These are phyloP conservation scores for Microbotryomycetes sp. DNA, from an alignment of 1,284 basidiomycete genomes.

Conservation along the genomic window DNA sequence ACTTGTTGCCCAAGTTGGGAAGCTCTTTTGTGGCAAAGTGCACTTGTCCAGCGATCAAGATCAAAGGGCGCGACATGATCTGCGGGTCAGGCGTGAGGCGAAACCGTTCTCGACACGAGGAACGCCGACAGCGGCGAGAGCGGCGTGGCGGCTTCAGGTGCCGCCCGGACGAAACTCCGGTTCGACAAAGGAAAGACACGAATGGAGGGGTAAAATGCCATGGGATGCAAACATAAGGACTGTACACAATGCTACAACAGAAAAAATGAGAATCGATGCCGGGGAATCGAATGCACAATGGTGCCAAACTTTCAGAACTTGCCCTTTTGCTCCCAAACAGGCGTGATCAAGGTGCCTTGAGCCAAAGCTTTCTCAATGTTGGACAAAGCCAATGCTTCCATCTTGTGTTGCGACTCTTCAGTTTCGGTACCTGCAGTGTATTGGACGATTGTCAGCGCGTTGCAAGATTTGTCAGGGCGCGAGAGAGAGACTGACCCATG, in stretches of 20 bases:
- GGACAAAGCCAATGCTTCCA: constrained; percentile 65
- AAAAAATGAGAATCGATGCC: constrained; percentile 28
- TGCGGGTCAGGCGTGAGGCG: too few species aligned
- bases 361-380: constrained; percentile 64
- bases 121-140: too few species aligned
- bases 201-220: background rate
- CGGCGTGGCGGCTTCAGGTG: too few species aligned
- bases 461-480: background rate
- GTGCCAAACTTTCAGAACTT: constrained; percentile 39
- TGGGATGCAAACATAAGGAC: background rate
- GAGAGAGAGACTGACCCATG: constrained; percentile 52
- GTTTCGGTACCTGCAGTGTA: constrained; percentile 58
- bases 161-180: background rate
- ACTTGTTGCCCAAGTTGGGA: constrained; percentile 56
- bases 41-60: background rate
- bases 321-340: constrained; percentile 54
- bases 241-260: background rate
- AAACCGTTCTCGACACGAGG: too few species aligned
- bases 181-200: too few species aligned
- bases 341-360: constrained; percentile 56
- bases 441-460: background rate
- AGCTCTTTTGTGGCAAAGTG: constrained; percentile 33
- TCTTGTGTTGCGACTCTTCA: constrained; percentile 68
- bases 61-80: background rate
- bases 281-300: constrained; percentile 22